A percentile compares a stretch with the other conserved stretches of the same genome.
phyloP scores from a whole-genome alignment of 495 filamentous ascomycete genomes.

The Staphylotrichum longicolle region DNA sequence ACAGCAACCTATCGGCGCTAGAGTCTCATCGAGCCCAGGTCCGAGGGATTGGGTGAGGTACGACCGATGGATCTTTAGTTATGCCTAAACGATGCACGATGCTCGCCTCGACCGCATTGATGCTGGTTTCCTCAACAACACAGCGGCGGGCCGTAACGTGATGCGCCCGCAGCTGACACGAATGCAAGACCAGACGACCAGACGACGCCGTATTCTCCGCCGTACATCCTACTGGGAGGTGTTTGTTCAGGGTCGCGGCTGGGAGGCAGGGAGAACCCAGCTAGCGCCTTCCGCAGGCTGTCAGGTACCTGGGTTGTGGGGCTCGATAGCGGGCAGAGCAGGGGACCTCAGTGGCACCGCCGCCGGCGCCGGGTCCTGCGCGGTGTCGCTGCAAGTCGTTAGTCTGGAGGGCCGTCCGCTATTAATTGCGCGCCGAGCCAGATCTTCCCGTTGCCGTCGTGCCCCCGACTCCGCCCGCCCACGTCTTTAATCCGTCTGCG shows the following conservation, averaged over 20 bases:
- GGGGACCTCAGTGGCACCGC: slow-evolving; percentile 3
- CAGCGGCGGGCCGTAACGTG: too few species aligned
- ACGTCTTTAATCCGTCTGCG: background rate
- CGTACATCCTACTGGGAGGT: too few species aligned
- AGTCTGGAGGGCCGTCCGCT: slow-evolving; percentile 1
- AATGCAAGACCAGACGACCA: too few species aligned
- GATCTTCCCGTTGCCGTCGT: background rate
- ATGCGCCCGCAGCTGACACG: too few species aligned
- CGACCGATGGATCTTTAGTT: too few species aligned
- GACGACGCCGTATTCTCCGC: too few species aligned
- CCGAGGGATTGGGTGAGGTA: too few species aligned
- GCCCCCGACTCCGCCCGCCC: background rate
- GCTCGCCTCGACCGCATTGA: too few species aligned
- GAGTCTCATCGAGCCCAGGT: too few species aligned
- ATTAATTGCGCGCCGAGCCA: slow-evolving; percentile 17
- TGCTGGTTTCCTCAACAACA: too few species aligned
- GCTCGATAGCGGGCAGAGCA: background rate
- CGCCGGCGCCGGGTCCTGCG: slow-evolving; percentile 4
- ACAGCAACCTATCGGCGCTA: slow-evolving; percentile 6
- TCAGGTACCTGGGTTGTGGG: slow-evolving; percentile 5
- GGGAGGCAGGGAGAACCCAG: slow-evolving; percentile 4
- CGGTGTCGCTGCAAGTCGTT: slow-evolving; percentile 3
- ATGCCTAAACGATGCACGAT: too few species aligned
- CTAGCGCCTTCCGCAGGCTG: slow-evolving; percentile 8
- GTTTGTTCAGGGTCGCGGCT: too few species aligned